These are phyloP conservation scores for Bipolaris victoriae DNA, from an alignment of 2,329 filamentous ascomycete species.

Conservation along the genomic window DNA sequence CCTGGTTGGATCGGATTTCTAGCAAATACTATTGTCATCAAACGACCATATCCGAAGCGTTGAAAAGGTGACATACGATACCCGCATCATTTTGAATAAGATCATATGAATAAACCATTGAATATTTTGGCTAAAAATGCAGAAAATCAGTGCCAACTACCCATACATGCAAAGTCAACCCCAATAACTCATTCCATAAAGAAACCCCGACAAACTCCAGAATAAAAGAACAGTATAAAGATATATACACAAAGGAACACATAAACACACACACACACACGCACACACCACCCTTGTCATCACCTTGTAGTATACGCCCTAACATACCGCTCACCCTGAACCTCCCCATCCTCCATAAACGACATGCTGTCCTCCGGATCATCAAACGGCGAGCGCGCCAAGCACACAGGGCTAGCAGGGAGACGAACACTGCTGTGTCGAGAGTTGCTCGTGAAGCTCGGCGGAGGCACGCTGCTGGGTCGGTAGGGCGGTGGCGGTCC, in stretches of 20 bases:
- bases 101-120: too few relatives aligned
- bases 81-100: too few relatives aligned
- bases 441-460: conserved; percentile 38
- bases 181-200: too few relatives aligned
- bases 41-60: too few relatives aligned
- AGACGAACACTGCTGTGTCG: conserved; percentile 43
- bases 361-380: conserved; percentile 42
- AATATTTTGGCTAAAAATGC: too few relatives aligned
- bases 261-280: neutral
- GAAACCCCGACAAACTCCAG: neutral
- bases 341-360: conserved; percentile 42
- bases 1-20: too few relatives aligned
- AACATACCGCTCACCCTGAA: conserved; percentile 26
- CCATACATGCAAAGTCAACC: too few relatives aligned
- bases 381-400: conserved; percentile 43
- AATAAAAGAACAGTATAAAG: neutral
- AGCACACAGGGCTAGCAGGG: conserved; percentile 18
- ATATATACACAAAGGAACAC: conserved; percentile 21
- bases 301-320: neutral
- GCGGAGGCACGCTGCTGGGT: conserved; percentile 39
- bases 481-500: conserved; percentile 49
- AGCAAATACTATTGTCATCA: too few relatives aligned
- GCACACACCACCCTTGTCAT: neutral
- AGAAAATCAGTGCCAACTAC: too few relatives aligned
- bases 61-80: too few relatives aligned